Evolutionary conservation across 2,329 filamentous ascomycete genomes (phyloP).

Genomic region (Fusarium subglutinans): DNA sequence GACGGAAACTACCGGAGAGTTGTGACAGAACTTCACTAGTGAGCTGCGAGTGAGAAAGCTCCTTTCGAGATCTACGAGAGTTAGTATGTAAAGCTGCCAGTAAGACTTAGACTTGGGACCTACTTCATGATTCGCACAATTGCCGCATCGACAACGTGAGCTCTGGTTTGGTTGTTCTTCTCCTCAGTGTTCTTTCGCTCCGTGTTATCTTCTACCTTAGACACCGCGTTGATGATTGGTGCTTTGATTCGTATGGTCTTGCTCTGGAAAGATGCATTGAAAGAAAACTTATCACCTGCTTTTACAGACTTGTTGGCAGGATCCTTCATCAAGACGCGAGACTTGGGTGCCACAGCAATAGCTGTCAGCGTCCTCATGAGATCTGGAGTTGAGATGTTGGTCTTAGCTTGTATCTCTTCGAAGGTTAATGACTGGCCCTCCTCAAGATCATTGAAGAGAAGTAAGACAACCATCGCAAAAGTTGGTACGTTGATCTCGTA

Average conservation of each 20-base stretch:
- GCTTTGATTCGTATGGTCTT: constrained; percentile 90
- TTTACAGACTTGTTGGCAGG: constrained; percentile 83
- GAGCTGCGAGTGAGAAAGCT: constrained; percentile 74
- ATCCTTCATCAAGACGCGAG: constrained; percentile 80
- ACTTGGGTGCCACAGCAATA: constrained; percentile 84
- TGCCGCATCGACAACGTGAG: constrained; percentile 78
- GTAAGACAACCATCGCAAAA: constrained; percentile 87
- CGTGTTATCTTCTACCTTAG: constrained; percentile 81
- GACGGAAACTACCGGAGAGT: constrained; percentile 74
- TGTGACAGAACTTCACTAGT: constrained; percentile 77
- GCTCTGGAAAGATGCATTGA: constrained; percentile 84
- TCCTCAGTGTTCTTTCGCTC: constrained; percentile 77
- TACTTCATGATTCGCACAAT: constrained; percentile 89
- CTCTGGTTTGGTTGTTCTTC: constrained; percentile 77
- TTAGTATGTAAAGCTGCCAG: constrained; percentile 8
- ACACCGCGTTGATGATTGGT: constrained; percentile 80
- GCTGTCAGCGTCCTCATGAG: constrained; percentile 82
- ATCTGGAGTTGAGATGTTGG: constrained; percentile 79
- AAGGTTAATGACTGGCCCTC: constrained; percentile 62
- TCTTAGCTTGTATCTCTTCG: constrained; percentile 84
- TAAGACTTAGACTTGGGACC: constrained; percentile 45
- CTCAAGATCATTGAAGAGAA: constrained; percentile 85
- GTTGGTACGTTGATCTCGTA: constrained; percentile 95
- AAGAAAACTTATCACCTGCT: constrained; percentile 78
- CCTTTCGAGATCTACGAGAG: constrained; percentile 72